Evolutionary conservation across 495 filamentous ascomycete species (phyloP).

Genomic region (Platismatia glauca): DNA sequence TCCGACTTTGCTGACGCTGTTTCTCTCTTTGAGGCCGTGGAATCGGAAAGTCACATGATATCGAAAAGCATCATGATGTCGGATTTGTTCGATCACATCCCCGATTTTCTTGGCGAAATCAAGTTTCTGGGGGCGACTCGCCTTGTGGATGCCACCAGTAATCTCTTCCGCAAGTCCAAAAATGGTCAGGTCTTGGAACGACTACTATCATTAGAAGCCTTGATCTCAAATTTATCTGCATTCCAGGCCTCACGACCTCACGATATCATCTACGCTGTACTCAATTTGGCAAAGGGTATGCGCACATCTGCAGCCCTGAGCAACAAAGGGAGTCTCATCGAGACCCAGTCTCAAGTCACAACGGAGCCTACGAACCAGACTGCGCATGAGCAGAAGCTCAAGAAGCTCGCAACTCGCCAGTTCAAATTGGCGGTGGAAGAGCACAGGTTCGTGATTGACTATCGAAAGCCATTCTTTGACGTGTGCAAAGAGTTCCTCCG

Average conservation of each 20-base stretch:
- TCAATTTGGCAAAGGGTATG: slow-evolving; percentile 23
- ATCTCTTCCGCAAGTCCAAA: slow-evolving; percentile 20
- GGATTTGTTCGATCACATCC: slow-evolving; percentile 5
- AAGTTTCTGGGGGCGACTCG: slow-evolving; percentile 16
- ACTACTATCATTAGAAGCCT: slow-evolving; percentile 24
- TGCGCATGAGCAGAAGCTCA: slow-evolving; percentile 1
- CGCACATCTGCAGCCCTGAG: slow-evolving; percentile 8
- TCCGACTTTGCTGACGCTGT: slow-evolving; percentile 9
- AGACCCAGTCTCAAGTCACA: not conserved
- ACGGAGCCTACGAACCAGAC: not conserved
- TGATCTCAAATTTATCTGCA: slow-evolving; percentile 24
- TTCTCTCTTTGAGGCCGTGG: slow-evolving; percentile 1
- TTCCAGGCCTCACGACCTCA: slow-evolving; percentile 25
- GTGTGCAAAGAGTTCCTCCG: slow-evolving; percentile 25
- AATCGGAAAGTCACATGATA: not conserved
- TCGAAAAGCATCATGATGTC: not conserved
- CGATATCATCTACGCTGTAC: slow-evolving; percentile 24
- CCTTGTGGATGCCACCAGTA: slow-evolving; percentile 22
- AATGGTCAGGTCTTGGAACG: not conserved
- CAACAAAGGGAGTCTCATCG: not conserved
- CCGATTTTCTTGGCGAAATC: slow-evolving; percentile 19
- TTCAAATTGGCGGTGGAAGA: not conserved
- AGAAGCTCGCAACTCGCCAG: slow-evolving; percentile 1
- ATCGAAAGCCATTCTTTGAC: slow-evolving; percentile 14
- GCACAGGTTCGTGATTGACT: slow-evolving; percentile 14